These are phyloP conservation scores for Perilla frutescens DNA, from an alignment of 257 asterid species.

Conservation along the genomic window DNA sequence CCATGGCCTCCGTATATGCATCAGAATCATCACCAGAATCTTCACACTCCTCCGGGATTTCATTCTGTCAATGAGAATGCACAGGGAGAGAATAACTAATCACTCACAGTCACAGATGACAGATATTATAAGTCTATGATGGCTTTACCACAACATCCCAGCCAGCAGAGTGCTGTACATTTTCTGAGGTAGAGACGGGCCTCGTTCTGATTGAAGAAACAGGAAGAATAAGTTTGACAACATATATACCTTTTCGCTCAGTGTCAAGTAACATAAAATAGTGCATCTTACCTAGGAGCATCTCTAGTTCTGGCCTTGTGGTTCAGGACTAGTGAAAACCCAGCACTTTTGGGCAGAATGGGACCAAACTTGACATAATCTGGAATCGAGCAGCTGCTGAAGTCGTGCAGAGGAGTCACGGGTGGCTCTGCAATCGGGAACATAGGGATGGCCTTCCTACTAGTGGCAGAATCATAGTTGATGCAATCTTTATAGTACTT, in stretches of 20 bases:
- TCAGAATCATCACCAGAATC: constrained; percentile 41
- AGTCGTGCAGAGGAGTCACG: constrained; percentile 73
- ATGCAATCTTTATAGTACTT: constrained; percentile 75
- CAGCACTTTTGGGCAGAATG: constrained; percentile 77
- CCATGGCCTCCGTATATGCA: constrained; percentile 29
- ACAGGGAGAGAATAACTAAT: background rate
- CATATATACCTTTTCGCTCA: background rate
- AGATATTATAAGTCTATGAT: background rate
- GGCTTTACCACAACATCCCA: constrained; percentile 61
- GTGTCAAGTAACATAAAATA: background rate
- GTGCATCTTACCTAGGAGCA: constrained; percentile 45
- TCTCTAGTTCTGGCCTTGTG: constrained; percentile 41
- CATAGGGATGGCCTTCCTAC: constrained; percentile 71
- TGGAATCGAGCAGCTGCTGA: constrained; percentile 61
- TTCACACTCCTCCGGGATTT: constrained; percentile 54
- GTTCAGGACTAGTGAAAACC: constrained; percentile 59
- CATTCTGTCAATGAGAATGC: constrained; percentile 49
- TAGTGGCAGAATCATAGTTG: constrained; percentile 58
- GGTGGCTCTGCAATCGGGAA: constrained; percentile 87
- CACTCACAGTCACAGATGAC: background rate
- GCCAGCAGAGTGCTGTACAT: constrained; percentile 45
- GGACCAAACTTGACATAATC: constrained; percentile 88
- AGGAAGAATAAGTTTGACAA: background rate
- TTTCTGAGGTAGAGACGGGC: constrained; percentile 41
- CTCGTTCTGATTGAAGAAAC: constrained; percentile 48